Conservation (phyloP, 164 flowering plant species). For the Stephania cephalantha region DNA sequence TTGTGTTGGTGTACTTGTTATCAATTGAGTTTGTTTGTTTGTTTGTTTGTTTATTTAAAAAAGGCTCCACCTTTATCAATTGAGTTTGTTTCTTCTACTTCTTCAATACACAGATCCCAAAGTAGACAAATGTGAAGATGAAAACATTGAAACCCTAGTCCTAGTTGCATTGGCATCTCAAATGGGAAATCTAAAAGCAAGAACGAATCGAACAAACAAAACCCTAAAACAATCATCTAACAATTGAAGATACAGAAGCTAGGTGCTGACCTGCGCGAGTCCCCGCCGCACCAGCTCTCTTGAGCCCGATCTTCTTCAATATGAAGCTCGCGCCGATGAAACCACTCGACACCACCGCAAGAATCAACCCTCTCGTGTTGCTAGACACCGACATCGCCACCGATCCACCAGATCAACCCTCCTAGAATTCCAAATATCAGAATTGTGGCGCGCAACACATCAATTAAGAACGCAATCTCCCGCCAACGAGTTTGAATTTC, state of each 20-base stretch:
- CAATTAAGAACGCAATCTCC: slow-evolving; percentile 6
- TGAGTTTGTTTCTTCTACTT: no score
- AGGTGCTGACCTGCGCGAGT: slow-evolving; percentile 53
- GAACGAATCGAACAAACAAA: neutral
- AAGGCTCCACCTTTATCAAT: no score
- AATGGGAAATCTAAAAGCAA: neutral
- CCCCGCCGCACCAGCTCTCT: slow-evolving; percentile 60
- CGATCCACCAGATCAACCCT: neutral
- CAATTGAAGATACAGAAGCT: no score
- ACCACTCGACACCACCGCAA: slow-evolving; percentile 60
- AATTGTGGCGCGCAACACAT: neutral
- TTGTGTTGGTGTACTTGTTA: no score
- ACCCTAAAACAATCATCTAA: neutral
- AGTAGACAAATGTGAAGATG: no score
- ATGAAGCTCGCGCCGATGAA: slow-evolving; percentile 81
- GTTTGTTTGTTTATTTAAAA: no score
- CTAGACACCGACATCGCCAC: slow-evolving; percentile 41
- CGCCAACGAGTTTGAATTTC: slow-evolving; percentile 5
- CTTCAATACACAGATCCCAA: no score
- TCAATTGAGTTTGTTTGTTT: no score
- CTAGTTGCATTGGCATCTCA: neutral
- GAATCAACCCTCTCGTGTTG: slow-evolving; percentile 51
- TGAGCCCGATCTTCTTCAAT: slow-evolving; percentile 75
- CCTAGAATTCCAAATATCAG: neutral
- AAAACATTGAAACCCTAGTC: no score